Evolutionary conservation across 345 rosid species (phyloP).

Genomic region (Lenwebbia sp.): DNA sequence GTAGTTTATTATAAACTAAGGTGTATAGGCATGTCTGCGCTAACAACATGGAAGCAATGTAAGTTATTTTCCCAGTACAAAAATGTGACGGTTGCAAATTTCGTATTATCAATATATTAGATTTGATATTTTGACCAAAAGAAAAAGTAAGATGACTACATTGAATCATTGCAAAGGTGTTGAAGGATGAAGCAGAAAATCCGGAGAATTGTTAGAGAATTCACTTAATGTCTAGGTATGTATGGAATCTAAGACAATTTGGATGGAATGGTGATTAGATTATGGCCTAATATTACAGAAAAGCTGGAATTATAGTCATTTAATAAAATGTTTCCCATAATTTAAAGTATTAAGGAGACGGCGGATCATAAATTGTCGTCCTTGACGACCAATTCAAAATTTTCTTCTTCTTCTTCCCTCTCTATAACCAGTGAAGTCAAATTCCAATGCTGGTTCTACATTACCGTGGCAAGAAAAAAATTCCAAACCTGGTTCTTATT

Average conservation of each 20-base stretch:
- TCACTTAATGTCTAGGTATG: background rate
- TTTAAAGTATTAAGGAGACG: background rate
- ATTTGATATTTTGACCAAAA: background rate
- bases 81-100: background rate
- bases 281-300: background rate
- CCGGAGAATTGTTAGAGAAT: background rate
- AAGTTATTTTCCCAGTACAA: background rate
- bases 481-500: background rate
- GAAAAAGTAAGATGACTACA: no score
- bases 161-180: background rate
- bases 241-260: background rate
- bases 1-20: background rate
- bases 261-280: background rate
- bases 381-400: background rate
- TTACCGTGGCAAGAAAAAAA: background rate
- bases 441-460: background rate
- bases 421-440: background rate
- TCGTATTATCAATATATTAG: background rate
- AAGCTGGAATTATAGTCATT: background rate
- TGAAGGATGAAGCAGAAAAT: background rate
- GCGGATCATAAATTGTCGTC: background rate
- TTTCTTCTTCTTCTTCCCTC: background rate
- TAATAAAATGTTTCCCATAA: background rate
- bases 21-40: background rate
- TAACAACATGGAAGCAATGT: background rate